Percentiles rank a stretch among this genome's conserved stretches.
Evolutionary conservation across 2,329 filamentous ascomycete species (phyloP).

Genomic region (Nemania sp.): DNA sequence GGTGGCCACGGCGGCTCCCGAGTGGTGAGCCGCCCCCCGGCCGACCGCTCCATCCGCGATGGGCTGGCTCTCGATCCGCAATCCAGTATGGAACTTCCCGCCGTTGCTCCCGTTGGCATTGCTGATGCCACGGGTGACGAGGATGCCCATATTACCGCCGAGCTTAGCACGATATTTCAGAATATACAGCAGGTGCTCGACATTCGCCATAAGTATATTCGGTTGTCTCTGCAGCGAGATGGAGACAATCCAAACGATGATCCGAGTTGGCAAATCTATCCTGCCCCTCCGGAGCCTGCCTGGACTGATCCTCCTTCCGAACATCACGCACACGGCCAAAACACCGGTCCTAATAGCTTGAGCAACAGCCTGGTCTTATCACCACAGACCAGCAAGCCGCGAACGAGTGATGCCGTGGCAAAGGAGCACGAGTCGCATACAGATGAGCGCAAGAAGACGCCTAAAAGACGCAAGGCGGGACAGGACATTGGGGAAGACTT

Average conservation of each 20-base stretch:
- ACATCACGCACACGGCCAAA: slow-evolving; percentile 41
- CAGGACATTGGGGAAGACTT: slow-evolving; percentile 94
- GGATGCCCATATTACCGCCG: slow-evolving; percentile 79
- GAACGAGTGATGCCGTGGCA: slow-evolving; percentile 20
- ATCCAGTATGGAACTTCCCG: slow-evolving; percentile 49
- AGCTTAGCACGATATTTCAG: slow-evolving; percentile 83
- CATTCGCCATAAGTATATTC: slow-evolving; percentile 84
- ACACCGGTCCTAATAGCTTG: slow-evolving; percentile 49
- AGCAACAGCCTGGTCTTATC: slow-evolving; percentile 50
- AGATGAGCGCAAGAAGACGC: slow-evolving; percentile 48
- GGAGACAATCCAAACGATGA: slow-evolving; percentile 88
- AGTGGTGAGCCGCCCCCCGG: slow-evolving; percentile 20
- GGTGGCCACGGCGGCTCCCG: slow-evolving; percentile 27
- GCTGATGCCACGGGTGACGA: slow-evolving; percentile 70
- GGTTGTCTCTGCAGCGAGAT: slow-evolving; percentile 78
- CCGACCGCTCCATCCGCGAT: slow-evolving; percentile 20
- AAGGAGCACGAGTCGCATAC: slow-evolving; percentile 37
- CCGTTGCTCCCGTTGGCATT: slow-evolving; percentile 63
- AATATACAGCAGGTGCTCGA: slow-evolving; percentile 92
- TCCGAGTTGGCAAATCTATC: slow-evolving; percentile 84
- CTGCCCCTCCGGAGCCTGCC: slow-evolving; percentile 85
- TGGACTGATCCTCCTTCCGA: slow-evolving; percentile 66
- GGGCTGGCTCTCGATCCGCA: slow-evolving; percentile 24
- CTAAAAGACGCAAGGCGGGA: slow-evolving; percentile 77
- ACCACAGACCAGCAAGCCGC: slow-evolving; percentile 37